Conservation (phyloP, 371 early-diverging fungal species). For the Mucor mucedo region DNA sequence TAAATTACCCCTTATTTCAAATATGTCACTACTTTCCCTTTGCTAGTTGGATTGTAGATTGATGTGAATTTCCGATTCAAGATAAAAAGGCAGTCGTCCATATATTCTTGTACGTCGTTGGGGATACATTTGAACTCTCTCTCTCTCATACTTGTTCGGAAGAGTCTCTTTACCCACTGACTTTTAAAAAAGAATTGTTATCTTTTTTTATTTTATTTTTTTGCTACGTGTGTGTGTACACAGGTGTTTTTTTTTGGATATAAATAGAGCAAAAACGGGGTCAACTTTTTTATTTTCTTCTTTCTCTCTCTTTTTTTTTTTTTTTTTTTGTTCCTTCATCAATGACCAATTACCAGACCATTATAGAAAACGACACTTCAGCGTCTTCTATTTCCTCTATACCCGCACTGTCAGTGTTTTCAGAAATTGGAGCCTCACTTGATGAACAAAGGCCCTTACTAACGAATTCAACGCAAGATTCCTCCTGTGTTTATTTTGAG, state of each 20-base stretch:
- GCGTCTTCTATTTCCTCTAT: conserved; percentile 38
- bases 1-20: too few species aligned
- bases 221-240: not conserved
- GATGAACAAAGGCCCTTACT: conserved; percentile 35
- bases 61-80: too few species aligned
- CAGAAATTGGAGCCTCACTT: conserved; percentile 21
- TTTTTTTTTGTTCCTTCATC: not conserved
- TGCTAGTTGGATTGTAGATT: too few species aligned
- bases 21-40: too few species aligned
- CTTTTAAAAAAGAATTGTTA: too few species aligned
- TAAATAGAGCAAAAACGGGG: not conserved
- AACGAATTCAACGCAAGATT: conserved; percentile 25
- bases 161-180: too few species aligned
- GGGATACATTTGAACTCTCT: too few species aligned
- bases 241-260: not conserved
- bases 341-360: conserved; percentile 36
- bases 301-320: conserved; percentile 11
- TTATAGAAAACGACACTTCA: conserved; percentile 31
- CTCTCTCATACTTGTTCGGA: too few species aligned
- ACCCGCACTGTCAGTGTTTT: conserved; percentile 30
- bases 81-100: too few species aligned
- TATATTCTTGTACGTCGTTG: too few species aligned
- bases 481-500: conserved; percentile 19
- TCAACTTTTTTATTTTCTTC: not conserved
- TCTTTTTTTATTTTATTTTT: too few species aligned